Base-by-base conservation (phyloP, 2,329 filamentous ascomycete species). In the Emmonsia crescens region DNA sequence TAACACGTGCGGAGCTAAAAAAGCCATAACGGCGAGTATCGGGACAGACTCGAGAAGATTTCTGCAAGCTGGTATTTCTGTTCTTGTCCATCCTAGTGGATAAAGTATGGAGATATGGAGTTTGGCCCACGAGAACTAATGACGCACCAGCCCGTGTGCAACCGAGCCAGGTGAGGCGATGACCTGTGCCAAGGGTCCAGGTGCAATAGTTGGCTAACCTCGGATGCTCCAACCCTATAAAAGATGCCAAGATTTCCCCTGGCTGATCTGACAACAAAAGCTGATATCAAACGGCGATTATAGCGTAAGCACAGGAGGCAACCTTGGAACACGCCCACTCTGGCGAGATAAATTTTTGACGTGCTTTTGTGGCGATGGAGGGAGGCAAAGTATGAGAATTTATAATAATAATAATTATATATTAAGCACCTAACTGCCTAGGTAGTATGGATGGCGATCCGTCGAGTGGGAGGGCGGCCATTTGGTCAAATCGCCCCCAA, bases 1-100 rank as follows among this genome's bases (percentile, higher is more conserved):
- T 40, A 57, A 57, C 54, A 57, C 21, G 38, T 57, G 36, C 16
- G 49, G 49, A 52, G 49, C 49, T 36, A 52, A 52, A 55, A 57
- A 36, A n/a, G 21, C 38, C 40, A 44, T 57, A 27, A 44, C 55
- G 38, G 36, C 21, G 36, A 44, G 55, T 29, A 44, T 44, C 55
- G 55, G 55, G 55, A 44, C 24, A 9, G 24, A 21, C 21, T 24
- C 24, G 38, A 12, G 21, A 42, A 16, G 55, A 14, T 57, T 42
- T 16, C 40, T 46, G 40, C 6, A 57, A 44, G 38, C 21, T 42
- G 55, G 21, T 21, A 16, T 44, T 31, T 8, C 9, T 19, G 6
- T 33, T 33, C 49, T 33, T 33, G 48, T 51, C 14, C 40, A 29
- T 42, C 16, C 19, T 29, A 29, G 55, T 44, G 24, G 21, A 42